Evolutionary conservation across 2,329 filamentous ascomycete species (phyloP), one percentile per base, ranked within the genome.

Genomic region (Trichoderma guizhouense): DNA sequence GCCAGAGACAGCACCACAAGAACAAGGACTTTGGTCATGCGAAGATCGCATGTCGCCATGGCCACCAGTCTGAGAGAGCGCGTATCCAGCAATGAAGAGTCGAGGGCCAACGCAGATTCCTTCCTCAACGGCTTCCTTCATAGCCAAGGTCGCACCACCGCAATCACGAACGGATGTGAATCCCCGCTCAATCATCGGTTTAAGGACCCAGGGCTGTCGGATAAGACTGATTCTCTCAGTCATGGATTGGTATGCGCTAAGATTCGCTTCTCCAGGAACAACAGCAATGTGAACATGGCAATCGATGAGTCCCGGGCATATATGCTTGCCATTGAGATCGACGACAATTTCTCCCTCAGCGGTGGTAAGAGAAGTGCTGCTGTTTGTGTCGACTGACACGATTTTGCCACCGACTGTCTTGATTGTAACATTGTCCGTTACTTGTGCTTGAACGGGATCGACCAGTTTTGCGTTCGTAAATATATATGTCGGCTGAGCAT

Each of bases 111-210:
- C 83, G 58, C 86, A 83, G 0, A 87, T 81, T 1, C 84, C 84
- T 21, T 90, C 86, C 0, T 81, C 83, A 24, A 90, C 82, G 0
- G 88, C 87, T 72, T 89, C 81, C 73, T 86, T 87, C 21, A 90
- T 78, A 0, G 87, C 85, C 0, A 85, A 78, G 1, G 81, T 81
- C 2, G 88, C 87, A 4, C 88, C 88, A 2, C 87, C 88, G 66
- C 85, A 88, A 76, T 90, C 88, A 7, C 88, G 84, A 7, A 87
- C 83, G 3, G 82, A 86, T 1, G 88, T 90, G 79, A 89, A 90
- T 3, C 88, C 88, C 32, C 88, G 83, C 28, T 80, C 78, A 0
- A 90, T 82, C 81, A 88, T 89, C 69, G 86, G 81, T 11, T 78
- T 74, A 61, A 80, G 81, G 2, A 85, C 81, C 71, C 83, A 86